These are phyloP conservation scores for Phyllosticta citribraziliensis DNA, from an alignment of 2,329 filamentous ascomycete species.

Conservation along the genomic window DNA sequence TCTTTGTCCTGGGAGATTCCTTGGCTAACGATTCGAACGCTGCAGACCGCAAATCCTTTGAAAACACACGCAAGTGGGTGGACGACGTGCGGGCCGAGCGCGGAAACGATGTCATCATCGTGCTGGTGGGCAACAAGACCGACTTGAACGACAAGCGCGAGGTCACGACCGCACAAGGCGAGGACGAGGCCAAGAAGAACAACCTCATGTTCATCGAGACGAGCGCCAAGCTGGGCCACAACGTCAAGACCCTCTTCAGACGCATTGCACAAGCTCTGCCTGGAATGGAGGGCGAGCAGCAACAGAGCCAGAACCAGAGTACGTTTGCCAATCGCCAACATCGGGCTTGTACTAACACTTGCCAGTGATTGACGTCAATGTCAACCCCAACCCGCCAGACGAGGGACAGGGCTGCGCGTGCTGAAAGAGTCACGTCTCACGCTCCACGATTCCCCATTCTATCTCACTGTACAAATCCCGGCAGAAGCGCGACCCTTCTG, in stretches of 20 bases:
- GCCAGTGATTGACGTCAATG: constrained; percentile 87
- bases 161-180: constrained; percentile 90
- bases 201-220: constrained; percentile 99
- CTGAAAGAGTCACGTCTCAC: constrained; percentile 14
- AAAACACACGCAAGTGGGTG: constrained; percentile 99
- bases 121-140: constrained; percentile 97
- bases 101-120: constrained; percentile 97
- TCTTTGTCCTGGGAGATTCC: not conserved
- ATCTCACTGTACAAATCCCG: constrained; percentile 5
- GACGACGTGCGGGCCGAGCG: constrained; percentile 94
- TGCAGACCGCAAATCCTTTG: constrained; percentile 83
- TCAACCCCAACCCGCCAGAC: constrained; percentile 48
- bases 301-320: constrained; percentile 73
- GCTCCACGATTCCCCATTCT: constrained; percentile 5
- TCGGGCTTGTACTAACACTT: constrained; percentile 17
- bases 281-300: constrained; percentile 89
- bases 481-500: constrained; percentile 8
- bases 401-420: constrained; percentile 24
- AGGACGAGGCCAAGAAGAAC: constrained; percentile 97
- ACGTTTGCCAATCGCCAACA: constrained; percentile 30
- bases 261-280: constrained; percentile 96
- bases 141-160: constrained; percentile 97
- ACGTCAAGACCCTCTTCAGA: constrained; percentile 95
- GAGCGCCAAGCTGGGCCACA: constrained; percentile 93
- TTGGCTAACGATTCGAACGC: constrained; percentile 1